Base-by-base conservation (phyloP, 225 moss, liverwort and hornwort species). In the Polytrichum commune region DNA sequence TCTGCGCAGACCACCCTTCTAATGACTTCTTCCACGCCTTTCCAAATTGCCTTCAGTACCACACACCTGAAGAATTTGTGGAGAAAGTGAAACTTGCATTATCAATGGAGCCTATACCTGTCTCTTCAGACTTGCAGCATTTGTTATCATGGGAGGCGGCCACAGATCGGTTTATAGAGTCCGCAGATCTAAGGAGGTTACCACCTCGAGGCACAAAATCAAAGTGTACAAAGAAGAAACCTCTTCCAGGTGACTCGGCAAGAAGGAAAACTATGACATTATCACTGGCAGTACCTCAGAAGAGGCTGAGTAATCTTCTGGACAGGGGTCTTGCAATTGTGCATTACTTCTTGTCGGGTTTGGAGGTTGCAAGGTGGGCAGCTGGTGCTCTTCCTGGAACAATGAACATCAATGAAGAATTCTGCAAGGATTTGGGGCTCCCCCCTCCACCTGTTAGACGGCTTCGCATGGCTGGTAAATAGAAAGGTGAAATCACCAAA, bases 61-160 rank as follows among this genome's bases (percentile, higher is more conserved):
- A 76, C 63, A 85, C 80, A 54, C 76, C 96, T 16, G 92, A 85
- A 70, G 93, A 93, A 74, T 96, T 96, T 72, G 88, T 90, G 13
- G 79, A 83, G 73, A 93, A 92, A 76, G 90, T 96, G 77, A 90
- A 88, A 73, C 56, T 77, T 53, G 96, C 96, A 27, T 75, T 93
- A 82, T 73, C 81, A 57, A 83, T 93, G 19, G 90, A 93, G 68
- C 96, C 96, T 3, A 84, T 83, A 73, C 93, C 92, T 26, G 79
- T 96, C 8, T 87, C 86, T n/a, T 69, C 84, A 54, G 92, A 92
- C 60, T 80, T 92, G 58, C 86, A 89, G 20, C 85, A 96, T 62
- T 84, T 93, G 5, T 78, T 96, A 4, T 93, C 96, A 20, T 96
- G 96, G 96, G 93, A 96, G 71, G 93, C 93, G 26, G 96, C 96